Base-by-base conservation (phyloP, 768 basidiomycete species). In the Agaricus sinodeliciosus region DNA sequence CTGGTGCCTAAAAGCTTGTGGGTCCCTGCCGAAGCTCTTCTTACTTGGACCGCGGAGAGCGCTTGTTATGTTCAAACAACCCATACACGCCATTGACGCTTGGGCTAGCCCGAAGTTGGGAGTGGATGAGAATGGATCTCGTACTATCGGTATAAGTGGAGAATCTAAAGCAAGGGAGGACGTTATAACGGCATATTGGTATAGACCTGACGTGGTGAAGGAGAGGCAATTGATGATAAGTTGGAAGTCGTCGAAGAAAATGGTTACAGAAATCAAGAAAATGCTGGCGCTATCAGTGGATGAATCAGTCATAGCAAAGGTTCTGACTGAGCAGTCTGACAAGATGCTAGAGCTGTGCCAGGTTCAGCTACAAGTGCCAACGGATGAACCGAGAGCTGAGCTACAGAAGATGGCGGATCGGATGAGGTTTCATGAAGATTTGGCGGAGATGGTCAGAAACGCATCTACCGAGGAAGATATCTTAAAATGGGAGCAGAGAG, bases 81-180 rank as follows among this genome's bases (percentile, higher is more conserved):
- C 69, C 19, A 72, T 72, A 26, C 51, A 71, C 12, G 80, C 81
- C 9, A 60, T 69, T 47, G 69, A 65, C 49, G 79, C 76, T 36
- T 82, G 76, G 74, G 61, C 62, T 25, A 81, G 79, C 56, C 77
- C 75, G 0, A 71, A 68, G 54, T 63, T 79, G 25, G 76, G 75
- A 9, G 43, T 58, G 0, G 57, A 53, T 25, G 46, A 42, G n/a
- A 3, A 13, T 16, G 46, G 52, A 16, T 4, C 15, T 26, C 25
- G 39, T 9, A 16, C 26, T 2, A 6, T 39, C 12, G n/a, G 27
- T 12, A 26, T n/a, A 3, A 18, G 36, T n/a, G 27, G 37, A 44
- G 35, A n/a, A 7, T 22, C 13, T 13, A 40, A 18, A 7, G 34
- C 8, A 6, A 40, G 16, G 19, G 27, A 34, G 27, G 36, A 25